These are phyloP conservation scores for Phellopilus nigrolimitatus DNA, from an alignment of 1,284 basidiomycete genomes.

Conservation along the genomic window DNA sequence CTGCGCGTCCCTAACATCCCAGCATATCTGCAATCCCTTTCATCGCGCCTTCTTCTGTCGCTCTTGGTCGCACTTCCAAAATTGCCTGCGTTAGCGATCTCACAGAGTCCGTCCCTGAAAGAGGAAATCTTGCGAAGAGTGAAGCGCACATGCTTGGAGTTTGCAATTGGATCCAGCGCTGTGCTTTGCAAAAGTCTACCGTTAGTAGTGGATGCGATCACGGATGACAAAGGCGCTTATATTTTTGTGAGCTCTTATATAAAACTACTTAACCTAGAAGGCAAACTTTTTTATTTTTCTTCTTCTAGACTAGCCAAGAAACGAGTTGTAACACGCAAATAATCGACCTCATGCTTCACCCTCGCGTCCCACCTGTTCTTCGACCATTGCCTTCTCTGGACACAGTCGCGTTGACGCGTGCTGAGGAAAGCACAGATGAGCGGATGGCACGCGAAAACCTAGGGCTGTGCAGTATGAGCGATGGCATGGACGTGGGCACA, in stretches of 20 bases:
- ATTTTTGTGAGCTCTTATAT: neutral
- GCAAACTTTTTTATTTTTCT: neutral
- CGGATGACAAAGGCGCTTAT: slow-evolving; percentile 4
- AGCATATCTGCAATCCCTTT: slow-evolving; percentile 51
- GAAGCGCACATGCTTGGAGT: slow-evolving; percentile 42
- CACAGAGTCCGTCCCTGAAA: slow-evolving; percentile 47
- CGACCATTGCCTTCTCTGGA: slow-evolving; percentile 64
- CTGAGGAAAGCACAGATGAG: slow-evolving; percentile 63
- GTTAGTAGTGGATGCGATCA: slow-evolving; percentile 8
- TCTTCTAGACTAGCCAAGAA: neutral
- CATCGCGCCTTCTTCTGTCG: slow-evolving; percentile 53
- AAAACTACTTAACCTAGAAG: too few species aligned
- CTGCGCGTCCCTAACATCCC: slow-evolving; percentile 47
- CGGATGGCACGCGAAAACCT: slow-evolving; percentile 38
- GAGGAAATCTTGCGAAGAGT: slow-evolving; percentile 39
- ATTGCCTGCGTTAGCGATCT: slow-evolving; percentile 50
- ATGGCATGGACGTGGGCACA: neutral
- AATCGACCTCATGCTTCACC: slow-evolving; percentile 65
- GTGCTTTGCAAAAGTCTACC: slow-evolving; percentile 53
- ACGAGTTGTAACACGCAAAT: slow-evolving; percentile 27
- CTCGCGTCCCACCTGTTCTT: slow-evolving; percentile 70
- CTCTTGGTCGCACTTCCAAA: slow-evolving; percentile 52
- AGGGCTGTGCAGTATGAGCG: slow-evolving; percentile 26
- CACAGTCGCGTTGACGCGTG: slow-evolving; percentile 50
- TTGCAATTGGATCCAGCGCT: slow-evolving; percentile 48